These are phyloP conservation scores for Physcomitrellopsis africana DNA, from an alignment of 225 moss, liverwort and hornwort species.

Conservation along the genomic window DNA sequence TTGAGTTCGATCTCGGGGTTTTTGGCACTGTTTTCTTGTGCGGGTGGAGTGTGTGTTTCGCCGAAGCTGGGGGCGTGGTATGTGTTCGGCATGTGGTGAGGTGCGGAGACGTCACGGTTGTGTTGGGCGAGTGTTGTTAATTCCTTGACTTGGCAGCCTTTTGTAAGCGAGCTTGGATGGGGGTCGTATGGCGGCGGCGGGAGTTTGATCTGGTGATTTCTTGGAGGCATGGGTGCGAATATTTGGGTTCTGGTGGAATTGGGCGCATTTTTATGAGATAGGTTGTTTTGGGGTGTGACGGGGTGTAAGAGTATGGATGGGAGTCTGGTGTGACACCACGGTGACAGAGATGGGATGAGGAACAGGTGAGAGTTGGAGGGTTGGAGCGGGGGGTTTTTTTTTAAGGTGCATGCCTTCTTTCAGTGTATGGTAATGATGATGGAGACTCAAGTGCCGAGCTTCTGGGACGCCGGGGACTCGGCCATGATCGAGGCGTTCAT, in stretches of 20 bases:
- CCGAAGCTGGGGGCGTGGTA: neutral
- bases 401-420: neutral
- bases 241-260: neutral
- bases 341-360: conserved; percentile 28
- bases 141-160: no score
- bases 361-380: neutral
- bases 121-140: no score
- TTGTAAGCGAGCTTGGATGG: neutral
- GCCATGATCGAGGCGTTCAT: conserved; percentile 79
- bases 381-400: no score
- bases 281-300: neutral
- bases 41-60: neutral
- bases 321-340: conserved; percentile 11
- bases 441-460: conserved; percentile 46
- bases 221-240: neutral
- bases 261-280: neutral
- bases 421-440: conserved; percentile 43
- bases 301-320: neutral
- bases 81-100: no score
- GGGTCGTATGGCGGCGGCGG: neutral
- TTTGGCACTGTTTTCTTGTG: neutral
- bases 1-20: conserved; percentile 13
- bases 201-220: neutral
- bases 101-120: no score
- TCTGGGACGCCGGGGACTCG: conserved; percentile 67